Evolutionary conservation across 2,329 filamentous ascomycete species (phyloP).

Genomic region (Phoma sp.): DNA sequence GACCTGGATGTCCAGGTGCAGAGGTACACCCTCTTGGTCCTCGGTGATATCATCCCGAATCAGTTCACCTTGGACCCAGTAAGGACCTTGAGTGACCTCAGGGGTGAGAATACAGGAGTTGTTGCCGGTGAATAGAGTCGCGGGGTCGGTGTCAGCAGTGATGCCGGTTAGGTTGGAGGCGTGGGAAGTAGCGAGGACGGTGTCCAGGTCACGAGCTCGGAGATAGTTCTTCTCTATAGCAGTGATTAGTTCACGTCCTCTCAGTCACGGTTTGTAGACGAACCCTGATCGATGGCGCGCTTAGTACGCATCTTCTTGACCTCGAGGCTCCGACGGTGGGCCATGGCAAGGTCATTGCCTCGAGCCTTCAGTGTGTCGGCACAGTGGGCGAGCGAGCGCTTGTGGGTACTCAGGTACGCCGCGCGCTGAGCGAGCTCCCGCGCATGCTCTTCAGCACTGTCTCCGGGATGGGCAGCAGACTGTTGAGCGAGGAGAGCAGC

Average conservation of each 20-base stretch:
- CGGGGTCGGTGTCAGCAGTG: conserved; percentile 33
- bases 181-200: conserved; percentile 38
- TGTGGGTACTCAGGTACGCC: conserved; percentile 43
- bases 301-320: conserved; percentile 50
- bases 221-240: conserved; percentile 34
- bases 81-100: conserved; percentile 42
- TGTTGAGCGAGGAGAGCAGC: conserved; percentile 36
- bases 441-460: conserved; percentile 39
- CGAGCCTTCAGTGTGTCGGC: conserved; percentile 48
- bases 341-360: conserved; percentile 49
- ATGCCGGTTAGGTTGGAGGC: conserved; percentile 38
- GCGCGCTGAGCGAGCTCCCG: conserved; percentile 45
- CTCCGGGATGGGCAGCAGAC: conserved; percentile 48
- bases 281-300: conserved; percentile 37
- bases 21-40: conserved; percentile 55
- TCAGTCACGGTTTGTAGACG: neutral
- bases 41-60: conserved; percentile 58
- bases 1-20: conserved; percentile 60
- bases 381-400: conserved; percentile 51
- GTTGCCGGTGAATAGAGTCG: conserved; percentile 40
- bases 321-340: conserved; percentile 50
- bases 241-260: conserved; percentile 9
- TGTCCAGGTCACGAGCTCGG: conserved; percentile 35
- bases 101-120: conserved; percentile 44
- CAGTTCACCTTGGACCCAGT: conserved; percentile 58